Evolutionary conservation across 116 monocot genomes (phyloP), one percentile per base, ranked within the genome.

Genomic region (Thalassia testudinum): DNA sequence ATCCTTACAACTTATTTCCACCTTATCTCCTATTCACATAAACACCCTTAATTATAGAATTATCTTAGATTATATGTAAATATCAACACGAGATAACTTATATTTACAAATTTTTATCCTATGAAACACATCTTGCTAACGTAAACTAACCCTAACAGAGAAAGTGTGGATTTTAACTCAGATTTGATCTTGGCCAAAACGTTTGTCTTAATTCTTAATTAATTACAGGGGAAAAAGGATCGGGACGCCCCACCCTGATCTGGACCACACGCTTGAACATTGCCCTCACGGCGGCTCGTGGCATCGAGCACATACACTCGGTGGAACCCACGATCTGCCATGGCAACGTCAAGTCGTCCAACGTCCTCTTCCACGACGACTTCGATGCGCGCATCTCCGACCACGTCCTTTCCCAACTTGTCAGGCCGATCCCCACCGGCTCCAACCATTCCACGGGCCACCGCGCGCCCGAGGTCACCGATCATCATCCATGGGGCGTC

Each of bases 291-390:
- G 68, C 75, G 0, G 84, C 89, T 17, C 40, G 56, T 14, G 89
- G 83, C 57, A 65, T 90, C 1, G 69, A 70, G 38, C 75, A 87
- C 71, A 82, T 87, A 40, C 87, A 87, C 57, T 82, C 87, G 0
- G 66, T 62, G 0, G 64, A 53, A 30, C 71, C 68, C 13, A 25
- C 53, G 8, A 48, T 67, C 42, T 87, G 82, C 7, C 87, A 87
- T 19, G 76, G 81, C 44, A 76, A 81, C 72, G 65, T 81, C 59
- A 81, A 76, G 59, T 69, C 76, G 27, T 81, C 89, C 50, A 90
- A 90, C 73, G 61, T 90, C 38, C 80, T 90, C 20, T 74, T 90
- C 17, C 45, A 62, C 50, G 65, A 69, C 37, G 58, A 69, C 20
- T 53, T 60, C 20, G 67, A 71, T 29, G 77, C 84, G 19, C 77